Percentiles rank a stretch among this genome's conserved stretches.
Conservation (phyloP, 306 rosid species). For the Pyrus bretschneideri region DNA sequence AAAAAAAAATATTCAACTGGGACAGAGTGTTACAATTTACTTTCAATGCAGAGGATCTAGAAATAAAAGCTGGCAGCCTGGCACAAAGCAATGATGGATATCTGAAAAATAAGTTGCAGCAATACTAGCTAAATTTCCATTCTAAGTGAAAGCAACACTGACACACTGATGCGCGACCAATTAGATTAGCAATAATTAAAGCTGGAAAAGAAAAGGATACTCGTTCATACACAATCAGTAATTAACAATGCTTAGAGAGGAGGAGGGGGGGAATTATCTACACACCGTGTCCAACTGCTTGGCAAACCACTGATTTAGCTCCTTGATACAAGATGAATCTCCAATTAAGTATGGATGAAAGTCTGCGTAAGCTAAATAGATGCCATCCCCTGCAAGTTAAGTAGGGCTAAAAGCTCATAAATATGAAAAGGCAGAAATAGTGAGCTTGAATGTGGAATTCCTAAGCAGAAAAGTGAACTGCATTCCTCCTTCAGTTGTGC, state of each 20-base stretch:
- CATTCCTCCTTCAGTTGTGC: not conserved
- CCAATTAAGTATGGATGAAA: slow-evolving; percentile 75
- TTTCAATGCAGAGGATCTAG: not conserved
- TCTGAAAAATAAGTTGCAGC: not conserved
- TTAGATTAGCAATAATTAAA: not conserved
- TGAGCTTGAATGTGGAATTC: not conserved
- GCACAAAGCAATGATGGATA: not conserved
- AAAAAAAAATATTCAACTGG: not conserved
- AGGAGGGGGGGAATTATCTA: not conserved
- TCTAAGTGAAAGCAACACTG: not conserved
- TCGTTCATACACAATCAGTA: not conserved
- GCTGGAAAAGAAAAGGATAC: not conserved
- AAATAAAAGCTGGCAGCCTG: not conserved
- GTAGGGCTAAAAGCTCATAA: slow-evolving; percentile 18
- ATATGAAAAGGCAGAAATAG: not conserved
- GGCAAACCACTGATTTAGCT: slow-evolving; percentile 93
- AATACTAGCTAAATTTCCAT: not conserved
- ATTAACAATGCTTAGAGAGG: not conserved
- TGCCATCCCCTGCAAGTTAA: slow-evolving; percentile 72
- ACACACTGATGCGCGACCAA: not conserved
- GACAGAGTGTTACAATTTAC: not conserved
- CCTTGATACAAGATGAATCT: slow-evolving; percentile 77
- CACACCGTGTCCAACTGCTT: slow-evolving; percentile 90
- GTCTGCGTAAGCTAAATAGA: slow-evolving; percentile 88
- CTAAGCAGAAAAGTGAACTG: not conserved